A percentile compares a stretch with the other conserved stretches of the same genome.
Conservation (phyloP, 768 basidiomycete genomes). For the Amanita brunnescens region DNA sequence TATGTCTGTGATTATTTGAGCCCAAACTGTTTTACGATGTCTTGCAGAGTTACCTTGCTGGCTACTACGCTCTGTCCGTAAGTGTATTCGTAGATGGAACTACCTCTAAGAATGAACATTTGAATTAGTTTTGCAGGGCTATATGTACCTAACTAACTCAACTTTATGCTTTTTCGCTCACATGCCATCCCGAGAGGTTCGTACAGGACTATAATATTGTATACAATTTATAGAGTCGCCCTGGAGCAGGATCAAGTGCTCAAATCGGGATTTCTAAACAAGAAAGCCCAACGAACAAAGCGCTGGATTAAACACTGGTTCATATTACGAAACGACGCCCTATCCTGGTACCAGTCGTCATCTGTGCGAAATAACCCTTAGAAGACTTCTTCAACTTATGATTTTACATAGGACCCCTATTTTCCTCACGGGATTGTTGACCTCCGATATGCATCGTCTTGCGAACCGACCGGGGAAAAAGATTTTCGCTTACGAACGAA, state of each 20-base stretch:
- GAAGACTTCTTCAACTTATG: constrained; percentile 3
- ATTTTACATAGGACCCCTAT: constrained; percentile 73
- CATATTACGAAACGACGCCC: constrained; percentile 87
- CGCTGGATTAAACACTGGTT: constrained; percentile 97
- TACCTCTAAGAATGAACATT: background rate
- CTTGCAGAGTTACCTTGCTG: constrained; percentile 84
- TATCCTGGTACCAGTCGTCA: constrained; percentile 95
- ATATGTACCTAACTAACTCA: constrained; percentile 91
- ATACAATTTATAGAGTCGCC: constrained; percentile 6
- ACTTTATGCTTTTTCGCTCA: constrained; percentile 97
- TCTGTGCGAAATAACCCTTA: constrained; percentile 42
- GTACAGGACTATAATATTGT: constrained; percentile 10
- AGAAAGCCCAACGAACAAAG: constrained; percentile 83
- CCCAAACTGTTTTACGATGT: constrained; percentile 3
- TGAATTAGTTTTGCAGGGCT: constrained; percentile 80
- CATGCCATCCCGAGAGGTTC: constrained; percentile 83
- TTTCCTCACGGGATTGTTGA: constrained; percentile 97
- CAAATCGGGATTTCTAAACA: constrained; percentile 85
- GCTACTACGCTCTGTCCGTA: constrained; percentile 82
- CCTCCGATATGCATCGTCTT: constrained; percentile 85
- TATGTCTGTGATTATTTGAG: constrained; percentile 23
- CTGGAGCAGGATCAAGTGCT: constrained; percentile 71
- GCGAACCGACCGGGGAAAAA: constrained; percentile 70
- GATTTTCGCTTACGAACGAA: constrained; percentile 81
- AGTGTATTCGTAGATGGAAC: constrained; percentile 26